Conservation (phyloP, 1,139 yeast species). For the Debaryomycetaceae sp. region DNA sequence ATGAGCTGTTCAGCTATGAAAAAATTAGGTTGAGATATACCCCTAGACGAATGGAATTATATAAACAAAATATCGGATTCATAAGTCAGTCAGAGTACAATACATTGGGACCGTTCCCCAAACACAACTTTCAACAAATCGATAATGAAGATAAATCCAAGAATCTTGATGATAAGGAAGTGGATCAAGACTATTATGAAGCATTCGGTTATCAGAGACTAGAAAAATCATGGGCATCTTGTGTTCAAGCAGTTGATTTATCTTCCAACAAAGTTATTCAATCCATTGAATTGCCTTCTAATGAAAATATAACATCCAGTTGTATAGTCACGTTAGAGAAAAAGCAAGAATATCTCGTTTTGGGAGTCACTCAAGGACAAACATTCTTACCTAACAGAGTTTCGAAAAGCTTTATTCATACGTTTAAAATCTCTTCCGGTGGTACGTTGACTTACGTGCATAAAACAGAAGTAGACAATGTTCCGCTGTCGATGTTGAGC, state of each 20-base stretch:
- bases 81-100: conserved; percentile 49
- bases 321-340: conserved; percentile 20
- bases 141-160: conserved; percentile 2
- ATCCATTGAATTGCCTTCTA: conserved; percentile 36
- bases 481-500: conserved; percentile 47
- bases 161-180: conserved; percentile 11
- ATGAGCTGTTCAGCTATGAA: conserved; percentile 45
- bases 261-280: conserved; percentile 32
- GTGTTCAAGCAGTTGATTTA: conserved; percentile 50
- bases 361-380: conserved; percentile 45
- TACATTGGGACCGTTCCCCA: conserved; percentile 26
- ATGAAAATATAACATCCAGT: conserved; percentile 36
- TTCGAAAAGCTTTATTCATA: conserved; percentile 34
- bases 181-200: conserved; percentile 28
- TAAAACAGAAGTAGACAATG: conserved; percentile 53
- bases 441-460: conserved; percentile 51
- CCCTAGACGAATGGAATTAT: conserved; percentile 46
- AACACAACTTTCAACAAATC: neutral
- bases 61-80: conserved; percentile 22
- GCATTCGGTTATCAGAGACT: conserved; percentile 37
- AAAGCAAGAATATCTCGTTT: conserved; percentile 38
- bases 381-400: conserved; percentile 32
- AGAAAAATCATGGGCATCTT: conserved; percentile 43
- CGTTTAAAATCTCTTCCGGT: conserved; percentile 38
- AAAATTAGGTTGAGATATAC: conserved; percentile 46